Percentiles rank a stretch among this genome's conserved stretches.
Conservation (phyloP, 352 stramenopile genomes). For the Pythium rhizo-oryzae region DNA sequence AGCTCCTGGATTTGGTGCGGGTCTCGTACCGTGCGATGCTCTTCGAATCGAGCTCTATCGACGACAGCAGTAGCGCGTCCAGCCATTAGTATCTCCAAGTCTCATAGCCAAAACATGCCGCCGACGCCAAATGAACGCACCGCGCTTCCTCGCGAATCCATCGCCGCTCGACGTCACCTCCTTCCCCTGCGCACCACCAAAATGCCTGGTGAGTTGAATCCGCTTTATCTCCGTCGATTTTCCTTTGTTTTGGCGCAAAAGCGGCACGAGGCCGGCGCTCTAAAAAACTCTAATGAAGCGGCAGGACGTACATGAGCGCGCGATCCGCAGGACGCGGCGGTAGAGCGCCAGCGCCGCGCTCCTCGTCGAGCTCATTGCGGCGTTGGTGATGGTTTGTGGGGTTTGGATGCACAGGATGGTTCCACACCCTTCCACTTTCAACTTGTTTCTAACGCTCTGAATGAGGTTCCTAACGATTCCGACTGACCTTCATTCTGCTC, state of each 20-base stretch:
- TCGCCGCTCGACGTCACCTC: slow-evolving; percentile 48
- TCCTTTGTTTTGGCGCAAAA: too few species aligned
- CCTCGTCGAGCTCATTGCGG: slow-evolving; percentile 17
- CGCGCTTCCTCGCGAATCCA: slow-evolving; percentile 76
- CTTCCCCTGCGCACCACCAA: slow-evolving; percentile 52
- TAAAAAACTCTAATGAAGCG: background rate
- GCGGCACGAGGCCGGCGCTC: too few species aligned
- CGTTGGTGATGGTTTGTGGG: background rate
- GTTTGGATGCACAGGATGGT: background rate
- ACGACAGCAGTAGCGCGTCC: background rate
- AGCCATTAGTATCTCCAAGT: background rate
- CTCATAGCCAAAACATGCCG: background rate
- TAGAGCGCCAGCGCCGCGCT: slow-evolving; percentile 51
- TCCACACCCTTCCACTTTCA: slow-evolving; percentile 3
- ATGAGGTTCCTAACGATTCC: background rate
- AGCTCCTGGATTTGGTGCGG: slow-evolving; percentile 45
- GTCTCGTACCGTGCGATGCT: slow-evolving; percentile 46
- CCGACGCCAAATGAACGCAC: slow-evolving; percentile 24
- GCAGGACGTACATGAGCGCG: slow-evolving; percentile 60
- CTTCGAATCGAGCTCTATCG: slow-evolving; percentile 47
- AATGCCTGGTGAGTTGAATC: background rate
- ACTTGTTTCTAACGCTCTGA: slow-evolving; percentile 1
- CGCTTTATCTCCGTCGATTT: background rate
- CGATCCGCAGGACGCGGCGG: slow-evolving; percentile 71
- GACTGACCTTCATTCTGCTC: slow-evolving; percentile 8